These are phyloP conservation scores for Pseudozyma pruni DNA, from an alignment of 1,284 basidiomycete species.

Conservation along the genomic window DNA sequence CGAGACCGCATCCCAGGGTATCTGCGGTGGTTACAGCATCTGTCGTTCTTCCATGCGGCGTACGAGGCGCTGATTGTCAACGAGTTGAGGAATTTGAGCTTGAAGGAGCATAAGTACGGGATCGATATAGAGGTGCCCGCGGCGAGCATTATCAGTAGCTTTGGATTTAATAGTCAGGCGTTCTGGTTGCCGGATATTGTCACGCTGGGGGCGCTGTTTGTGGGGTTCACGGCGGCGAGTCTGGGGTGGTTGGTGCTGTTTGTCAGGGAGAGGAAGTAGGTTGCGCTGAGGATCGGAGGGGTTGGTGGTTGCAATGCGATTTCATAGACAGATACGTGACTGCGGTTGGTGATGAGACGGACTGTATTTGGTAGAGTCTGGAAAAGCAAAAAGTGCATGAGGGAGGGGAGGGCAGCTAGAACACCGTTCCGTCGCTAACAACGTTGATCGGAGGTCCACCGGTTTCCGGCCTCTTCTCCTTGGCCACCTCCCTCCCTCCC, in stretches of 20 bases:
- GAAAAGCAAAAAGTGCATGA: not conserved
- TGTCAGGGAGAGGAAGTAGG: conserved; percentile 54
- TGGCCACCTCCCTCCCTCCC: conserved; percentile 86
- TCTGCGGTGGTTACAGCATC: conserved; percentile 85
- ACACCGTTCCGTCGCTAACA: conserved; percentile 39
- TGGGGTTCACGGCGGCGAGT: conserved; percentile 25
- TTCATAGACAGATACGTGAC: too few relatives aligned
- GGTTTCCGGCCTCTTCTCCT: conserved; percentile 77
- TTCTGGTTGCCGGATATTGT: conserved; percentile 56
- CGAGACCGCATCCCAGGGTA: conserved; percentile 80
- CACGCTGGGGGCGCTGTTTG: conserved; percentile 35
- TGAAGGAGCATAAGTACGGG: conserved; percentile 75
- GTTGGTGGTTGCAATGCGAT: not conserved
- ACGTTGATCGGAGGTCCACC: conserved; percentile 81
- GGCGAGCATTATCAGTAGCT: conserved; percentile 47
- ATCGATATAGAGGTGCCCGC: conserved; percentile 59
- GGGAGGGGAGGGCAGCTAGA: conserved; percentile 4
- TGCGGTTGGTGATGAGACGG: too few relatives aligned
- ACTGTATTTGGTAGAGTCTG: too few relatives aligned
- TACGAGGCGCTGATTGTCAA: conserved; percentile 96
- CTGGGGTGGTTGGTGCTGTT: conserved; percentile 45
- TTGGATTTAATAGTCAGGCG: conserved; percentile 55
- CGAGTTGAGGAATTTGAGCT: conserved; percentile 89
- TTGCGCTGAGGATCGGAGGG: too few relatives aligned
- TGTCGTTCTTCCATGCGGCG: conserved; percentile 98